These are phyloP conservation scores for Beauveria brongniartii DNA, from an alignment of 2,329 filamentous ascomycete genomes.

Conservation along the genomic window DNA sequence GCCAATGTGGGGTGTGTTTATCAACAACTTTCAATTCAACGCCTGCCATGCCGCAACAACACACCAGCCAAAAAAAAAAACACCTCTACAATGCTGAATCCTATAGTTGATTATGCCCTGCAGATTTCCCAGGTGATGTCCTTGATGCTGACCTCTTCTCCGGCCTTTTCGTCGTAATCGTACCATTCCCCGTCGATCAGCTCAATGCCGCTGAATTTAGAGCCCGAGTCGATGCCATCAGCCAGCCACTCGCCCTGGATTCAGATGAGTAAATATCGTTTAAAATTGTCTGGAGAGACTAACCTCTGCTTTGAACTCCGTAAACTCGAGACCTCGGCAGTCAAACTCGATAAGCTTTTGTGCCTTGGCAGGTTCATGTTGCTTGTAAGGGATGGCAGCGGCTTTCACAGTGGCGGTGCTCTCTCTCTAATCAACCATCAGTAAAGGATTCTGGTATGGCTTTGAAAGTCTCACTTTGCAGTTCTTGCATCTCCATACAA, in stretches of 20 bases:
- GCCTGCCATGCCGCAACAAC: background rate
- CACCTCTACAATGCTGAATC: background rate
- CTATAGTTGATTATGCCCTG: conserved; percentile 43
- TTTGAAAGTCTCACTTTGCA: conserved; percentile 62
- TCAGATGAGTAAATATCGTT: conserved; percentile 2
- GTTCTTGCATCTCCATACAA: conserved; percentile 99
- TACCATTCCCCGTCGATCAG: conserved; percentile 91
- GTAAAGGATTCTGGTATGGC: background rate
- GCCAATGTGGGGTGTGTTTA: conserved; percentile 3
- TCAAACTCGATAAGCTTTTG: conserved; percentile 85
- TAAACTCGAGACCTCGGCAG: conserved; percentile 88
- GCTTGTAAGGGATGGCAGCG: conserved; percentile 63
- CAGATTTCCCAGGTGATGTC: conserved; percentile 81
- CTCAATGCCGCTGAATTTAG: conserved; percentile 76
- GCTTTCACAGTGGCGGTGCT: conserved; percentile 78
- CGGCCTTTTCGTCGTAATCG: conserved; percentile 91
- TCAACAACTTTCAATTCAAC: conserved; percentile 5
- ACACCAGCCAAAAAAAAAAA: background rate
- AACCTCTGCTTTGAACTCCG: conserved; percentile 84
- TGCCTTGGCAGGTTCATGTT: conserved; percentile 61
- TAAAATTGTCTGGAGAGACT: conserved; percentile 11
- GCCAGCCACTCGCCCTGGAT: conserved; percentile 80
- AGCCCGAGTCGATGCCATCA: conserved; percentile 69
- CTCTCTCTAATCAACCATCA: conserved; percentile 50
- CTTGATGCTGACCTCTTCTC: conserved; percentile 87